phyloP scores from a whole-genome alignment of 768 basidiomycete genomes.

The Sutorius australiensis region DNA sequence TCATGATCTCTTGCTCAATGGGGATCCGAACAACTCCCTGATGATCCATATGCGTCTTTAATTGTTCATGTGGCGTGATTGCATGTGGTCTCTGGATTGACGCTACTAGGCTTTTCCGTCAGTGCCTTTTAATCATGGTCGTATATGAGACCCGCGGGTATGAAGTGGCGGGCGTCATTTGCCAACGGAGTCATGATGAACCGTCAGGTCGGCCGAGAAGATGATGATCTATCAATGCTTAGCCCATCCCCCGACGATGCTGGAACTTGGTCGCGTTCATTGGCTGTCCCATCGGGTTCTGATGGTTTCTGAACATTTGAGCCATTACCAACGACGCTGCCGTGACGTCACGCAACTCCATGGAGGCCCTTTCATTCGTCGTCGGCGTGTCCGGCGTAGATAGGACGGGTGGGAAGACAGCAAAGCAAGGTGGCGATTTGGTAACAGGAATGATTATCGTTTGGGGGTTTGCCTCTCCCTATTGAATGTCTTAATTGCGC shows the following conservation, averaged over 20 bases:
- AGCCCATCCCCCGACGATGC: background rate
- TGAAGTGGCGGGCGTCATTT: background rate
- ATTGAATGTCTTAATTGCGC: background rate
- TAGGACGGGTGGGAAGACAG: background rate
- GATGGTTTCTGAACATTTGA: background rate
- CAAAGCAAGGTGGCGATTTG: constrained; percentile 1
- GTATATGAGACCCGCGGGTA: background rate
- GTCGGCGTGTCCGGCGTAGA: background rate
- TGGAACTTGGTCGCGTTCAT: background rate
- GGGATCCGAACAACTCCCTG: background rate
- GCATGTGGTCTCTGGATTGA: background rate
- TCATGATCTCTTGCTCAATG: background rate
- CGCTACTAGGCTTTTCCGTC: background rate
- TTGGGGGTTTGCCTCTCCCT: background rate
- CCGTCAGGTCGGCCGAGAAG: background rate
- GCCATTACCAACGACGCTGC: background rate
- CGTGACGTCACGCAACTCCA: constrained; percentile 1
- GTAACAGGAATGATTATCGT: constrained; percentile 1
- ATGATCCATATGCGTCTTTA: background rate
- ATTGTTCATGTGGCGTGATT: background rate
- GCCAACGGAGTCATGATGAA: background rate
- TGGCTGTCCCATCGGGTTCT: background rate
- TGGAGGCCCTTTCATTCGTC: no score
- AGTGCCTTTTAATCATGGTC: background rate
- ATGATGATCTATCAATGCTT: background rate